Evolutionary conservation across 2,329 filamentous ascomycete genomes (phyloP), one percentile per base, ranked within the genome.

Genomic region (Alternaria sp.): DNA sequence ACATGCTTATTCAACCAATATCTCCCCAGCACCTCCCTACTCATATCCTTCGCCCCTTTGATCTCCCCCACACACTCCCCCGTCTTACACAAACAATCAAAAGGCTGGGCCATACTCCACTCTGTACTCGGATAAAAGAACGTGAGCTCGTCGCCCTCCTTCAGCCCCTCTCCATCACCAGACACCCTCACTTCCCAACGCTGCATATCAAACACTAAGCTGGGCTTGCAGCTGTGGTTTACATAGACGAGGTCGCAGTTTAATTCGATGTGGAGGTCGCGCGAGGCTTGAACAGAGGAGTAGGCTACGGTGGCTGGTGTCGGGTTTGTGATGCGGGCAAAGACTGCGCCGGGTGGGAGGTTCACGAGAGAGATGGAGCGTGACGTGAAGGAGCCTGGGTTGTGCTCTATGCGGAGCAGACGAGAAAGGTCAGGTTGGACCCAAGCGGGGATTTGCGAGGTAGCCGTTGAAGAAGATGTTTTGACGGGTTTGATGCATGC

Each of bases 51-150:
- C 11, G 89, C 89, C 14, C 89, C 89, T 41, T 78, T 75, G 62
- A 92, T 90, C 62, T 76, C 81, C 14, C 88, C 88, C 51, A 83
- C 82, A 77, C 89, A 92, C 21, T 79, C 78, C 0, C 79, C 65
- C 17, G 80, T 81, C 61, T 82, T 81, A 72, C 89, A 92, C 58
- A 84, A 79, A 73, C 89, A 92, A 59, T 84, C 78, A 72, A 92
- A 92, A 4, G 87, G 83, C 79, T 91, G 89, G 31, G 86, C 86
- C 89, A 92, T 91, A 69, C 81, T 70, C 88, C 88, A 92, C 77
- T 92, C 89, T 1, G 88, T 91, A 53, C 87, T 90, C 4, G 89
- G 88, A 68, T 92, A 92, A 78, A 91, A 92, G 79, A 91, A 92
- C 72, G 78, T 78, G 42, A 81, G 59, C 51, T 79, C 77, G 34